A percentile compares a stretch with the other conserved stretches of the same genome.
Evolutionary conservation across 2,329 filamentous ascomycete species (phyloP).

Genomic region (Parascedosporium putredinis): DNA sequence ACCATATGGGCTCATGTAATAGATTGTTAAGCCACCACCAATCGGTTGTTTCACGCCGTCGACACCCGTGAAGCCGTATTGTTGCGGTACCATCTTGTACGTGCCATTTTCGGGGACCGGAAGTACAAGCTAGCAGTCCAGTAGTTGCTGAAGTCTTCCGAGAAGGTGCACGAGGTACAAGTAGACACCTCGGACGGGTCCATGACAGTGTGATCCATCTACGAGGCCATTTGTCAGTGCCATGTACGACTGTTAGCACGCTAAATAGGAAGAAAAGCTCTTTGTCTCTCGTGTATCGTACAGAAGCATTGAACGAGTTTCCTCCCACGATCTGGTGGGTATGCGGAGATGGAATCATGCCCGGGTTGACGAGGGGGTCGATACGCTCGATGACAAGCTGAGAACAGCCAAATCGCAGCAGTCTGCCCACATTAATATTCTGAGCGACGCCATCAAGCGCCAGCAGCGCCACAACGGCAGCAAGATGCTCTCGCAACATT

Average conservation of each 20-base stretch:
- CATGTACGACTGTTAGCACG: background rate
- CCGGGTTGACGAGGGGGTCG: slow-evolving; percentile 11
- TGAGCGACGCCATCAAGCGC: too few species aligned
- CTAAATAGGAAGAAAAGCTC: too few species aligned
- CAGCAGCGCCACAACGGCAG: too few species aligned
- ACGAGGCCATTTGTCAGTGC: background rate
- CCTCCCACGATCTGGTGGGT: slow-evolving; percentile 30
- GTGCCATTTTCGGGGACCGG: slow-evolving; percentile 26
- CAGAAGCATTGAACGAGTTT: too few species aligned
- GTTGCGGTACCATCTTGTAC: slow-evolving; percentile 55
- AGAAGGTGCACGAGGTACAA: slow-evolving; percentile 21
- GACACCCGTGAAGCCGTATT: slow-evolving; percentile 24
- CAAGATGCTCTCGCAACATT: too few species aligned
- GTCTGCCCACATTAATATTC: too few species aligned
- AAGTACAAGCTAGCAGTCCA: slow-evolving; percentile 24
- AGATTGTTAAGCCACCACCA: slow-evolving; percentile 28
- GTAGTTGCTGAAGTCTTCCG: slow-evolving; percentile 22
- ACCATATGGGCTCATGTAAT: slow-evolving; percentile 24
- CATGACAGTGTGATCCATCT: slow-evolving; percentile 1
- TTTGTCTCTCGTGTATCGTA: too few species aligned
- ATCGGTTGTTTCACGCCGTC: slow-evolving; percentile 32
- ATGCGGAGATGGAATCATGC: slow-evolving; percentile 21
- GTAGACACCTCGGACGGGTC: background rate
- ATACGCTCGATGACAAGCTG: slow-evolving; percentile 31
- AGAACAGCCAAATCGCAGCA: slow-evolving; percentile 29